Evolutionary conservation across 2,329 filamentous ascomycete genomes (phyloP).

Genomic region (Clarireedia paspali): DNA sequence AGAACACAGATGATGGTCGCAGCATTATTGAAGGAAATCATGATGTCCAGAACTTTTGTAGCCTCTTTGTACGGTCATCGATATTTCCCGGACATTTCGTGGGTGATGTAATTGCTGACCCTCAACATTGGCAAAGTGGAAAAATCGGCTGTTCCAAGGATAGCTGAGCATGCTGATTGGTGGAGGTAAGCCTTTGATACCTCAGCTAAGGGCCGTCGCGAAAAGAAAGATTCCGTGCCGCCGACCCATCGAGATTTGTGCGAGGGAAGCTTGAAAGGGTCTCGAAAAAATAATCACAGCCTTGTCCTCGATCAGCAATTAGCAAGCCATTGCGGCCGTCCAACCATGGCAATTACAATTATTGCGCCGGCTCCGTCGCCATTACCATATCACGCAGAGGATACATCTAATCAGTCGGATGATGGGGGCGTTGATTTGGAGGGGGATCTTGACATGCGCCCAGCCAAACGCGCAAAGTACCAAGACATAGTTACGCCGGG

Average conservation of each 20-base stretch:
- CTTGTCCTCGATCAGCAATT: background rate
- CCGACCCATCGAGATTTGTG: background rate
- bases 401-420: slow-evolving; percentile 17
- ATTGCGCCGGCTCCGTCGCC: slow-evolving; percentile 25
- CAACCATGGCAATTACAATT: slow-evolving; percentile 30
- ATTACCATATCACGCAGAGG: slow-evolving; percentile 11
- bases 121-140: background rate
- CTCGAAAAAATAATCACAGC: slow-evolving; percentile 4
- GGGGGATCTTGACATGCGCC: slow-evolving; percentile 35
- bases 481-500: slow-evolving; percentile 75
- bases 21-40: background rate
- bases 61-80: background rate
- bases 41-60: background rate
- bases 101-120: slow-evolving; percentile 7
- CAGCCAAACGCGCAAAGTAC: slow-evolving; percentile 33
- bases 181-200: background rate
- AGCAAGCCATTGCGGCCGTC: background rate
- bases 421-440: slow-evolving; percentile 29
- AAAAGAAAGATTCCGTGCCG: background rate
- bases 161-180: background rate
- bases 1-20: background rate
- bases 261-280: background rate
- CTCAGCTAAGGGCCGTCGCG: background rate
- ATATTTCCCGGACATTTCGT: background rate
- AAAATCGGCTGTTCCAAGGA: background rate